phyloP scores from a whole-genome alignment of 164 flowering plant genomes.

The Saururus chinensis region DNA sequence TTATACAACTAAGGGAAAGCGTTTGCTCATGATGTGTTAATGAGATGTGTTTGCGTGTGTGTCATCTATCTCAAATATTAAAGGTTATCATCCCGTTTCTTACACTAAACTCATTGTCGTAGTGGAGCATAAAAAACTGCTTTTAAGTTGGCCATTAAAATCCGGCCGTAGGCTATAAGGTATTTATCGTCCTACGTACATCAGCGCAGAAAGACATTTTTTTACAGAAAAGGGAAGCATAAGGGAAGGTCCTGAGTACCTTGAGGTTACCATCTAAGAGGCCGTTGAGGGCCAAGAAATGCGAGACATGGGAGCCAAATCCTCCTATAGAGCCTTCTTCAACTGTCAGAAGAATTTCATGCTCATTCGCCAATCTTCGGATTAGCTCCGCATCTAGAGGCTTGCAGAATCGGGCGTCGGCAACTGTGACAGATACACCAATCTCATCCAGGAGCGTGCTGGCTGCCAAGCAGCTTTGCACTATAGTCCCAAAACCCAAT shows the following conservation, averaged over 20 bases:
- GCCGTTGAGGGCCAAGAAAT: conserved; percentile 34
- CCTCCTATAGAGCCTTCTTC: conserved; percentile 16
- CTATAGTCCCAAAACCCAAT: conserved; percentile 8
- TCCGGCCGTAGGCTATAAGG: no score
- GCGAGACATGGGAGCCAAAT: conserved; percentile 39
- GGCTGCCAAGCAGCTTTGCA: conserved; percentile 8
- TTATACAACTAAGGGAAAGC: no score
- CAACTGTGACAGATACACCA: conserved; percentile 24
- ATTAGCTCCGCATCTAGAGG: conserved; percentile 34
- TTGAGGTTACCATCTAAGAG: conserved; percentile 22
- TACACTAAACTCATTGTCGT: no score
- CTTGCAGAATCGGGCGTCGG: conserved; percentile 48
- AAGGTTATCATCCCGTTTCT: no score
- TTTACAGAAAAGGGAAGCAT: neutral
- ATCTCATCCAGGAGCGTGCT: conserved; percentile 12
- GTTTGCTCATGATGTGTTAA: no score
- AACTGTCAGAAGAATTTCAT: conserved; percentile 16
- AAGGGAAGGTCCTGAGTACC: neutral
- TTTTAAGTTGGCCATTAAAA: no score
- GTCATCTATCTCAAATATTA: no score
- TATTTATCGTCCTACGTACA: no score
- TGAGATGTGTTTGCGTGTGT: no score
- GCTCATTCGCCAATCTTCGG: conserved; percentile 23
- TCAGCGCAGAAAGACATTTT: neutral
- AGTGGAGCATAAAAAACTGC: no score